Percentiles rank a stretch among this genome's conserved stretches.
phyloP scores from a whole-genome alignment of 306 rosid species.

The Medicago arabica region DNA sequence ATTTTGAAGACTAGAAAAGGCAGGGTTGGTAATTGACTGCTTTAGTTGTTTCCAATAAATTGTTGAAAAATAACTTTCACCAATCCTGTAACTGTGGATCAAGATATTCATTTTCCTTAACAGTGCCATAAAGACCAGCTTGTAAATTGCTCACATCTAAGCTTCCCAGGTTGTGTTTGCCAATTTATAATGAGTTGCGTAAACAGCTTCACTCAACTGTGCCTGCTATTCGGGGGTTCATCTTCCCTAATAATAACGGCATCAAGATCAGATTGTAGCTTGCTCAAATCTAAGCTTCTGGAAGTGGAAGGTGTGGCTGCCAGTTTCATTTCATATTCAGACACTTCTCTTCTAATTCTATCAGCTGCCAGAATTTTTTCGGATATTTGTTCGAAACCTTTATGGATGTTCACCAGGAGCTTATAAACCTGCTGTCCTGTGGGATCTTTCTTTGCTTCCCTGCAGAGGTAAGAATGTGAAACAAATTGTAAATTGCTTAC shows the following conservation, averaged over 20 bases:
- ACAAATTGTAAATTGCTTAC: constrained; percentile 22
- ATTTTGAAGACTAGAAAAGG: constrained; percentile 20
- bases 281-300: constrained; percentile 54
- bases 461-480: constrained; percentile 44
- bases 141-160: constrained; percentile 55
- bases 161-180: constrained; percentile 57
- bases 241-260: constrained; percentile 58
- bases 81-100: constrained; percentile 48
- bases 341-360: constrained; percentile 73
- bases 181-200: constrained; percentile 14
- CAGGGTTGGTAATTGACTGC: constrained; percentile 15
- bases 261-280: constrained; percentile 68
- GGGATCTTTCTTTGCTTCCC: constrained; percentile 88
- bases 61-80: constrained; percentile 13
- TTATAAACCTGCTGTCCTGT: constrained; percentile 72
- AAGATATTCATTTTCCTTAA: constrained; percentile 58
- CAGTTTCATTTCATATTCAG: constrained; percentile 79
- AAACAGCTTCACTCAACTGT: constrained; percentile 37
- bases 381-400: constrained; percentile 74
- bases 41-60: constrained; percentile 22
- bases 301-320: constrained; percentile 60
- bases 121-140: constrained; percentile 62
- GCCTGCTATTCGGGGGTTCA: constrained; percentile 49
- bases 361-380: constrained; percentile 76
- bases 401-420: constrained; percentile 80